These are phyloP conservation scores for Coemansia sp. DNA, from an alignment of 192 early-diverging fungal genomes.

Conservation along the genomic window DNA sequence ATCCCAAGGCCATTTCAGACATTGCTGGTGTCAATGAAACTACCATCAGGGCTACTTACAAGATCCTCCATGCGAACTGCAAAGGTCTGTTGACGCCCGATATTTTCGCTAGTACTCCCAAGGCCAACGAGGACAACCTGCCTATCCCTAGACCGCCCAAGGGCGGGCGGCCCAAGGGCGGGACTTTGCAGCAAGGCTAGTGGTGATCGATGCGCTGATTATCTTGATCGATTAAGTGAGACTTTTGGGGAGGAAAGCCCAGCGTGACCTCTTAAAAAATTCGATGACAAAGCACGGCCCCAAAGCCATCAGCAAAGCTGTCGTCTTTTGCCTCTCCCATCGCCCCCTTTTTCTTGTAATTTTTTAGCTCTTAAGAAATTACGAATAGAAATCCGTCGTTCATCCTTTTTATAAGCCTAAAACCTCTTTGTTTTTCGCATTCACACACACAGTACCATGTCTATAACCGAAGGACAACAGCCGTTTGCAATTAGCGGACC, in stretches of 20 bases:
- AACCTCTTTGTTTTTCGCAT: background rate
- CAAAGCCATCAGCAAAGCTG: background rate
- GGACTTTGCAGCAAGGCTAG: too few relatives aligned
- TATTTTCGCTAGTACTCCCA: slow-evolving; percentile 26
- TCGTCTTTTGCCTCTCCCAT: slow-evolving; percentile 2
- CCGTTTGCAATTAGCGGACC: slow-evolving; percentile 1
- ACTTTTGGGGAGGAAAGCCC: background rate
- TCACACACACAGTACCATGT: background rate
- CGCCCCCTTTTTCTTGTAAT: slow-evolving; percentile 3
- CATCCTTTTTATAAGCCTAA: background rate
- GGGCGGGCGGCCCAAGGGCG: too few relatives aligned
- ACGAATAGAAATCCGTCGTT: slow-evolving; percentile 1
- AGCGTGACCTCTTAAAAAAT: background rate
- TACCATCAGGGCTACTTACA: slow-evolving; percentile 88
- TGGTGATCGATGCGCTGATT: too few relatives aligned
- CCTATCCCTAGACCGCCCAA: slow-evolving; percentile 10
- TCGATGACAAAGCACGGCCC: background rate
- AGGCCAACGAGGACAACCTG: slow-evolving; percentile 29
- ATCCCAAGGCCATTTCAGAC: slow-evolving; percentile 78
- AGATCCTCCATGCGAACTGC: slow-evolving; percentile 64
- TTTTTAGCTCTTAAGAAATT: background rate
- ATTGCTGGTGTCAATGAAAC: slow-evolving; percentile 91
- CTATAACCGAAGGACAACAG: background rate
- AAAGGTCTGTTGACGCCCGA: slow-evolving; percentile 60
- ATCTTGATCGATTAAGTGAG: too few relatives aligned